Base-by-base conservation (phyloP, 257 asterid species). In the Solanum sitiens region DNA sequence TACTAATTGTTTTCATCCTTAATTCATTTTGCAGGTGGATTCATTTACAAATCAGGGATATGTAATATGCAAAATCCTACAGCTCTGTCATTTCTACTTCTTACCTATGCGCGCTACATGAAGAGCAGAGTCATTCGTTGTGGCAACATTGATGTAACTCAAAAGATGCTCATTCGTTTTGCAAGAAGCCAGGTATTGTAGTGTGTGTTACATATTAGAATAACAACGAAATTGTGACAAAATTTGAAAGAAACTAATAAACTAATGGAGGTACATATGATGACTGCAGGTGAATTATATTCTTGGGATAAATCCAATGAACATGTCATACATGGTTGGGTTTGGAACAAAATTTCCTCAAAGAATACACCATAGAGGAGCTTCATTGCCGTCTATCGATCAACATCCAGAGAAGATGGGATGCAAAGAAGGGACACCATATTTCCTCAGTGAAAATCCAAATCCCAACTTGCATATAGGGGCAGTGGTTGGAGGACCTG, bases 61-160 rank as follows among this genome's bases (percentile, higher is more conserved):
- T 94, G 96, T 90, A 96, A 95, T 89, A 90, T 96, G 72, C 98
- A 96, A 83, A 93, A 95, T 32, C 96, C 94, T 10, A 93, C 98
- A 82, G 88, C 98, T 27, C 92, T 94, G 63, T 92, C 97, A 5
- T 93, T 90, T 93, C 91, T 96, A 91, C 93, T 96, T 1, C 92
- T 97, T 0, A 96, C 99, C 16, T 96, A 96, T 89, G 91, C 98
- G 8, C 95, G 94, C 42, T 94, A 95, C 92, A 94, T 95, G 98
- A 93, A 97, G 6, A 16, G 88, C 44, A 61, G 91, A 73, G 89
- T 92, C 9, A 93, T 94, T 91, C 92, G 77, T 32, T 93, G 96
- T 27, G 98, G 98, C 8, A 90, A 72, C 85, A 68, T 90, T 6
- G 21, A 74, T 6, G 93, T 94, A 83, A 91, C 93, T 15, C 80